Evolutionary conservation across 441 rosid genomes (phyloP).

Genomic region (Hypseocharis bilobata): DNA sequence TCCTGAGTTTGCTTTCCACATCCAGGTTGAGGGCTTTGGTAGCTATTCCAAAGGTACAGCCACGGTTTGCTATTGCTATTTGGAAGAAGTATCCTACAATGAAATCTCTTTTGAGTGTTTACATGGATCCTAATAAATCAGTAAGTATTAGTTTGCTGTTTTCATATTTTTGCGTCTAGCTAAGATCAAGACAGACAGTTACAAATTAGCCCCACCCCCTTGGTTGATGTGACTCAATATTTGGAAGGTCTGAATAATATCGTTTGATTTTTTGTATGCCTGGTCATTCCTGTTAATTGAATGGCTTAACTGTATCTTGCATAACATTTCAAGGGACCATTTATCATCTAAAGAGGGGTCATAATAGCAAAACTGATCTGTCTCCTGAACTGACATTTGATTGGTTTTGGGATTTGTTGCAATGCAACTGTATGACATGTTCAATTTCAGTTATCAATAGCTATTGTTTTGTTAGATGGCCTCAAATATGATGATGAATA

Average conservation of each 20-base stretch:
- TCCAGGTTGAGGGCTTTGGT: slow-evolving; percentile 83
- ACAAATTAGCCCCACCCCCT: too few species aligned
- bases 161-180: not conserved
- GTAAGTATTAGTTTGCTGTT: slow-evolving; percentile 36
- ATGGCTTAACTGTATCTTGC: slow-evolving; percentile 9
- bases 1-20: slow-evolving; percentile 11
- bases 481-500: too few species aligned
- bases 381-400: too few species aligned
- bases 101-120: slow-evolving; percentile 77
- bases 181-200: too few species aligned
- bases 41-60: slow-evolving; percentile 91
- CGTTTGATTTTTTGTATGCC: not conserved
- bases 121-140: slow-evolving; percentile 72
- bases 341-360: not conserved
- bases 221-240: too few species aligned
- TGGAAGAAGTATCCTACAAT: slow-evolving; percentile 85
- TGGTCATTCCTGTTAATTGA: not conserved
- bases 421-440: too few species aligned
- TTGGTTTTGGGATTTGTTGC: too few species aligned
- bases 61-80: slow-evolving; percentile 74
- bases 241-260: not conserved
- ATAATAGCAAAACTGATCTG: not conserved
- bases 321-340: not conserved
- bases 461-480: too few species aligned
- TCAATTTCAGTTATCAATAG: too few species aligned